Evolutionary conservation across 108 stramenopile species (phyloP), one percentile per base, ranked within the genome.

Genomic region (Skeletonema marinoi): DNA sequence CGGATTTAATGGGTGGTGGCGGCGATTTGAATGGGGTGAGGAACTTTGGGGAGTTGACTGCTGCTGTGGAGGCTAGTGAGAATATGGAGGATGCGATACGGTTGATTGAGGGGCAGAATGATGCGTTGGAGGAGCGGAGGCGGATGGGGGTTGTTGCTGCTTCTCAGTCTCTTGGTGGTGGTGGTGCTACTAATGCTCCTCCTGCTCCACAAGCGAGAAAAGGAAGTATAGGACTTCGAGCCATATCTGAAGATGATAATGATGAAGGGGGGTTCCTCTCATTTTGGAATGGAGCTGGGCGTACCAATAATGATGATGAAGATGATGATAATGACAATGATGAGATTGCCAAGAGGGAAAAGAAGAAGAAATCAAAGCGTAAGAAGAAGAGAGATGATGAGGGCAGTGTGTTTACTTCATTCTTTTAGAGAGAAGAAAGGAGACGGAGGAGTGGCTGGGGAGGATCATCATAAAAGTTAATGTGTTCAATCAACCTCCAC

Each of bases 31-130:
- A 31, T 25, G 67, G 67, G 33, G 44, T 64, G 13, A 17, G 54
- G 25, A 73, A 61, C 7, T 71, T 42, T 66, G 78, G 60, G n/a
- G 78, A 78, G 31, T 50, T 78, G 19, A 62, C 63, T 29, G 68
- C 70, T 1, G 78, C 70, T 12, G 78, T 65, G 17, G 78, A 65
- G 54, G 78, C 78, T 8, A 71, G 70, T 46, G 64, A 66, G 35
- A 56, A 33, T n/a, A 78, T 71, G 78, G 78, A 71, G 19, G 65
- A 65, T 65, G 78, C 78, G 5, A 71, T 78, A 58, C 78, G 70
- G 13, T 48, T 71, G 70, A 71, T 78, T 60, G 78, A 78, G 36
- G 62, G 70, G 32, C 78, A 78, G 50, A 77, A 77, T 56, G 68
- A 77, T 64, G 68, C 77, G 25, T 38, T 77, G 68, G 68, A 77